Percentiles rank a stretch among this genome's conserved stretches.
These are phyloP conservation scores for Neurospora sp. DNA, from an alignment of 495 filamentous ascomycete genomes.

Conservation along the genomic window DNA sequence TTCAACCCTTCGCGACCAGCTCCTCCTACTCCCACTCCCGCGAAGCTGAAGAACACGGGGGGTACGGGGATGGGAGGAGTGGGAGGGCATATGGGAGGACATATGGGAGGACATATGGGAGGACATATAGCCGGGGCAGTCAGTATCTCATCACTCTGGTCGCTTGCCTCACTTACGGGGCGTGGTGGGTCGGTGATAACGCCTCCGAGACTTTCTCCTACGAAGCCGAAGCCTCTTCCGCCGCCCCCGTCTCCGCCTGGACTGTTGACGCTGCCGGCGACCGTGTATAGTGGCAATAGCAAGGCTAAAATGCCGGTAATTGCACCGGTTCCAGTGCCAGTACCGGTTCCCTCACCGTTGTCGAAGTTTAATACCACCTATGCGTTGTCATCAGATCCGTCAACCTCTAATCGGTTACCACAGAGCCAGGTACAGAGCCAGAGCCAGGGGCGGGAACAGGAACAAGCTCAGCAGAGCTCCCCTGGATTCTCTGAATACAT, in stretches of 20 bases:
- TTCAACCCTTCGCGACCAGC: not conserved
- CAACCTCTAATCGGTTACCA: not conserved
- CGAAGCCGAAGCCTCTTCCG: not conserved
- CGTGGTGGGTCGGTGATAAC: not conserved
- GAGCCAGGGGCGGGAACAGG: not conserved
- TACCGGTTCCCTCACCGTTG: not conserved
- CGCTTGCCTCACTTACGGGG: not conserved
- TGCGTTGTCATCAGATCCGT: not conserved
- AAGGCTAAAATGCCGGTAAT: not conserved
- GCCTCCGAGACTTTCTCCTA: not conserved
- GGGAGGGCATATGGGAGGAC: not conserved
- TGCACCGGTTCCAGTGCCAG: not conserved
- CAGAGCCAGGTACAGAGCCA: not conserved
- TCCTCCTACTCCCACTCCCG: too few relatives aligned
- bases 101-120: not conserved
- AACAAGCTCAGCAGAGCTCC: not conserved
- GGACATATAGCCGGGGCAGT: not conserved
- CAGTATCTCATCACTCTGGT: not conserved
- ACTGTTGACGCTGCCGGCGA: not conserved
- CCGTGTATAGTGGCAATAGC: not conserved
- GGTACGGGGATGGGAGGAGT: not conserved
- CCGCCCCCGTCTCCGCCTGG: not conserved
- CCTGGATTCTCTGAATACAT: not conserved
- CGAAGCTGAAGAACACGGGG: too few relatives aligned
- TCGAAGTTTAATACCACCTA: not conserved